A percentile compares a stretch with the other conserved stretches of the same genome.
These are phyloP conservation scores for Macaranga tanarius DNA, from an alignment of 441 rosid genomes.

Conservation along the genomic window DNA sequence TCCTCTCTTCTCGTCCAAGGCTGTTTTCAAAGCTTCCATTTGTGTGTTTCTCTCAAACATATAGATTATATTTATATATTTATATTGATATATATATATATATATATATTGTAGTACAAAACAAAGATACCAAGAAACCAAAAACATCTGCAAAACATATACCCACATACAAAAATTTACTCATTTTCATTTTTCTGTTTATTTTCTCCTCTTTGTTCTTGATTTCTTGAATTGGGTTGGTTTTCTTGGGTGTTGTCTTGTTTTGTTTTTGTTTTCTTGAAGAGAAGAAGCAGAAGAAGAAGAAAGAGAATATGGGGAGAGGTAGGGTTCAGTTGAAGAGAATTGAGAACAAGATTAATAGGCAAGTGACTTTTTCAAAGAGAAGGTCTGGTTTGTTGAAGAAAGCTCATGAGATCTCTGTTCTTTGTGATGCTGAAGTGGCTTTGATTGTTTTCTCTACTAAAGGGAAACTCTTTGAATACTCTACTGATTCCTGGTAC, in stretches of 20 bases:
- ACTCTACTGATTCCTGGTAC: slow-evolving; percentile 80
- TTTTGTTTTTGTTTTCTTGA: not conserved
- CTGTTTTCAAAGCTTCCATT: slow-evolving; percentile 24
- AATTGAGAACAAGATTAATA: slow-evolving; percentile 89
- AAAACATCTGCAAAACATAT: not conserved
- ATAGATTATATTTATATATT: too few relatives aligned
- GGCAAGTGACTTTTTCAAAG: slow-evolving; percentile 91
- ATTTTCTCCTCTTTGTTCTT: not conserved
- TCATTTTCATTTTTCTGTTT: not conserved
- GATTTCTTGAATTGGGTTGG: not conserved
- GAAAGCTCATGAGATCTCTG: slow-evolving; percentile 93
- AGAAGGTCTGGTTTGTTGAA: slow-evolving; percentile 80
- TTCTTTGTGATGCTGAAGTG: slow-evolving; percentile 88
- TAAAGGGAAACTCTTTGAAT: slow-evolving; percentile 83
- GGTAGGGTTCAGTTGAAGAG: slow-evolving; percentile 93
- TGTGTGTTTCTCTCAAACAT: not conserved
- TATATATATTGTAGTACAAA: not conserved
- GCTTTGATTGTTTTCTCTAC: slow-evolving; percentile 82
- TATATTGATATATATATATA: not conserved
- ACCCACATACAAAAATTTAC: not conserved
- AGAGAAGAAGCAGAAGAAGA: not conserved
- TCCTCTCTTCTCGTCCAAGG: slow-evolving; percentile 12
- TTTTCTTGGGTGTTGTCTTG: not conserved
- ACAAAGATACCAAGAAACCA: not conserved
- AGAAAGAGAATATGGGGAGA: slow-evolving; percentile 58